Conservation (phyloP, 306 rosid species). For the Cyclanthera cordifolia region DNA sequence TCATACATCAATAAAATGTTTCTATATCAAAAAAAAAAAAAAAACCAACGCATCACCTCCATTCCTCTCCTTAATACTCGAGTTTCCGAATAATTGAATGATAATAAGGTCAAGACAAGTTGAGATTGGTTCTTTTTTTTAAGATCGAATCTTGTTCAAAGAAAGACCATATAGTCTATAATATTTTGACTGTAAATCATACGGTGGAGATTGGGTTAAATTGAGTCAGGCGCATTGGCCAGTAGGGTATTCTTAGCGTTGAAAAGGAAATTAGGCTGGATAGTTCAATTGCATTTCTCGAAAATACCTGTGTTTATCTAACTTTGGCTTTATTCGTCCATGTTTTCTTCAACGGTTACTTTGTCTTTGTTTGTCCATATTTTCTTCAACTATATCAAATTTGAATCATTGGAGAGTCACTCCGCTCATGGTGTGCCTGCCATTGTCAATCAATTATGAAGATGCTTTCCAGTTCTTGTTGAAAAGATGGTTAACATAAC, state of each 20-base stretch:
- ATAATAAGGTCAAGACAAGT: too few relatives aligned
- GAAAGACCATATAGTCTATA: too few relatives aligned
- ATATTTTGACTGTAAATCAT: background rate
- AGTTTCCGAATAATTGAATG: too few relatives aligned
- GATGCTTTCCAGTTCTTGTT: background rate
- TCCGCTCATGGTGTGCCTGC: background rate
- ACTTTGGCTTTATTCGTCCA: too few relatives aligned
- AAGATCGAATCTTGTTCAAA: too few relatives aligned
- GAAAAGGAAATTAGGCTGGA: background rate
- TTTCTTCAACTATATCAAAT: background rate
- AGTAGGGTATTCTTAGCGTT: background rate
- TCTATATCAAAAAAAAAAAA: too few relatives aligned
- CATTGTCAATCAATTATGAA: background rate
- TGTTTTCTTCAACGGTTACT: background rate
- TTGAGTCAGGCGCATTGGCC: background rate
- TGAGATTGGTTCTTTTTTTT: too few relatives aligned
- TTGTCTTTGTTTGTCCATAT: too few relatives aligned
- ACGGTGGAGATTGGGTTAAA: background rate
- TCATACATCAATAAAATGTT: too few relatives aligned
- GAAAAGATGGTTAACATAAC: background rate
- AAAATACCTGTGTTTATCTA: too few relatives aligned
- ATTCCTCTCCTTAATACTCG: too few relatives aligned
- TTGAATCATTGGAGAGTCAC: background rate
- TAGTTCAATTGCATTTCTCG: background rate
- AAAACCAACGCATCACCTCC: too few relatives aligned